Conservation (phyloP, 2,329 filamentous ascomycete species). For the Colletotrichum magnum region DNA sequence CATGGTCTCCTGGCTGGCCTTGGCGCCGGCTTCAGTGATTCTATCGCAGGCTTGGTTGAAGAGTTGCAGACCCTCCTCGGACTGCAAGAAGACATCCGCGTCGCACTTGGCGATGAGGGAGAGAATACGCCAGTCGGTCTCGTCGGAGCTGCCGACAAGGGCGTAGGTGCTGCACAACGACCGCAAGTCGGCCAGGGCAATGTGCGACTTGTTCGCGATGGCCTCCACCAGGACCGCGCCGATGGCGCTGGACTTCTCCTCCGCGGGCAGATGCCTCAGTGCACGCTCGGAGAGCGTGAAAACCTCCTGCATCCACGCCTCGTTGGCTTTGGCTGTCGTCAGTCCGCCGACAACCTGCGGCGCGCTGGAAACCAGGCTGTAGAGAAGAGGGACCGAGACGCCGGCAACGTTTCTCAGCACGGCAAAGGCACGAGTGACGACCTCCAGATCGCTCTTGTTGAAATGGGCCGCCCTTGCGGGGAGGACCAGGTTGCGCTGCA, state of each 20-base stretch:
- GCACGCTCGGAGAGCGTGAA: slow-evolving; percentile 51
- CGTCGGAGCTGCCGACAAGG: slow-evolving; percentile 45
- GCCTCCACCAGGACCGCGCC: slow-evolving; percentile 51
- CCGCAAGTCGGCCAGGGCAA: slow-evolving; percentile 59
- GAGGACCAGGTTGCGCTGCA: slow-evolving; percentile 66
- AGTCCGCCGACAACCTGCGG: slow-evolving; percentile 52
- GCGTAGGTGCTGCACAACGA: slow-evolving; percentile 60
- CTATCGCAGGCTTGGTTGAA: slow-evolving; percentile 57
- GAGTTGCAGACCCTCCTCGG: slow-evolving; percentile 54
- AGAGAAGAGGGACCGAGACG: slow-evolving; percentile 60
- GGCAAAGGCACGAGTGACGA: slow-evolving; percentile 58
- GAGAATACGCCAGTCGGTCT: slow-evolving; percentile 60
- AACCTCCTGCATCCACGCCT: slow-evolving; percentile 57
- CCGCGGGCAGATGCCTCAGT: slow-evolving; percentile 42
- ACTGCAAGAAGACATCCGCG: slow-evolving; percentile 60
- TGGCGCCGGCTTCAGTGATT: slow-evolving; percentile 43
- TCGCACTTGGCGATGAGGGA: slow-evolving; percentile 60
- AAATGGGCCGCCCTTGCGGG: slow-evolving; percentile 65
- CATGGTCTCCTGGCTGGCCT: slow-evolving; percentile 44
- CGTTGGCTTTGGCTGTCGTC: slow-evolving; percentile 52
- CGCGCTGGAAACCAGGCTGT: slow-evolving; percentile 54
- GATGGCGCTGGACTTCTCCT: slow-evolving; percentile 46
- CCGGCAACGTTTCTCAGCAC: slow-evolving; percentile 52
- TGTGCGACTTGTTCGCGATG: slow-evolving; percentile 45
- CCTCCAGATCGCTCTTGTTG: slow-evolving; percentile 56